Percentiles rank a stretch among this genome's conserved stretches.
Evolutionary conservation across 129 eudicot genomes (phyloP).

Genomic region (Pseudognaphalium luteoalbum): DNA sequence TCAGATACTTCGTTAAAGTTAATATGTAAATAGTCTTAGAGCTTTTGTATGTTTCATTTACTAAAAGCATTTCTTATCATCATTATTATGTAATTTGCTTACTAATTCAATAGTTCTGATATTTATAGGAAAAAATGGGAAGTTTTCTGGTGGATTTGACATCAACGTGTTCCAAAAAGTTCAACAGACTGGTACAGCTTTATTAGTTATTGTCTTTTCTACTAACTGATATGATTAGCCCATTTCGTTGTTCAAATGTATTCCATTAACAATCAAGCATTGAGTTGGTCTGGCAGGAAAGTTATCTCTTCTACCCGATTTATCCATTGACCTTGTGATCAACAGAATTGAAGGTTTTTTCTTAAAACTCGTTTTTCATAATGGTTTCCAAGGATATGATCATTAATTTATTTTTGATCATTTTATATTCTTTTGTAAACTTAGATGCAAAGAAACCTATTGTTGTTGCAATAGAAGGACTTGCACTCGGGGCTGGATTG

Average conservation of each 20-base stretch:
- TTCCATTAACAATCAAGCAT: conserved; percentile 21
- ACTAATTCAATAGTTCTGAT: not conserved
- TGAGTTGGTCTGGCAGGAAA: conserved; percentile 58
- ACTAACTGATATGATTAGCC: too few species aligned
- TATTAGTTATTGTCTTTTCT: conserved; percentile 10
- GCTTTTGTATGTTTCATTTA: not conserved
- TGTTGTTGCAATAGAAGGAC: conserved; percentile 90
- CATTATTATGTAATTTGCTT: not conserved
- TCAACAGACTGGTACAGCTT: conserved; percentile 67
- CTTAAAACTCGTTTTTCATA: conserved; percentile 3
- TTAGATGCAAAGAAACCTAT: conserved; percentile 82
- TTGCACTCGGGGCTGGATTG: conserved; percentile 98
- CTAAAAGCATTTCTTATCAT: not conserved
- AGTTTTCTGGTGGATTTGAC: conserved; percentile 92
- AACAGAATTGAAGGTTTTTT: conserved; percentile 77
- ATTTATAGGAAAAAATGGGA: conserved; percentile 62
- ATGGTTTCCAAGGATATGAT: not conserved
- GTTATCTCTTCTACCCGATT: conserved; percentile 63
- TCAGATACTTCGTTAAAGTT: not conserved
- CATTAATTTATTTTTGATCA: conserved; percentile 4
- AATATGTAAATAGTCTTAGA: not conserved
- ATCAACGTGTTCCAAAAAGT: conserved; percentile 76
- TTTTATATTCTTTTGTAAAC: conserved; percentile 14
- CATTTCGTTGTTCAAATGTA: too few species aligned
- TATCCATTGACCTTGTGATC: conserved; percentile 62